A percentile compares a stretch with the other conserved stretches of the same genome.
phyloP scores from a whole-genome alignment of 106 monocot genomes.

The Ottelia alismoides region DNA sequence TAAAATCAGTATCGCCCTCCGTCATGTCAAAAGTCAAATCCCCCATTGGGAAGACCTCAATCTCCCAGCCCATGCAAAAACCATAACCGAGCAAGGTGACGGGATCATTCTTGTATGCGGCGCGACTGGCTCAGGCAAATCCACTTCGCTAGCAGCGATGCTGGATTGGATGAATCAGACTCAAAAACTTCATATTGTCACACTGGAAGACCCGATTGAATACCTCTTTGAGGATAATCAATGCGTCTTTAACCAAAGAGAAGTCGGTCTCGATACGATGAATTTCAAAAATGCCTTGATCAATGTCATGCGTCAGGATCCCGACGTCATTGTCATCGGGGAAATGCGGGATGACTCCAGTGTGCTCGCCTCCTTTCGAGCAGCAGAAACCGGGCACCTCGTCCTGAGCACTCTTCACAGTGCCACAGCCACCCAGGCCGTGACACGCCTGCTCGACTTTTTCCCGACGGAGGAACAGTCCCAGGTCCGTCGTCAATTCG shows the following conservation, averaged over 20 bases:
- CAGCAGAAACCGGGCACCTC: background rate
- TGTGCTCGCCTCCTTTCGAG: background rate
- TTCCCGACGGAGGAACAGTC: background rate
- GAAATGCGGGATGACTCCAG: background rate
- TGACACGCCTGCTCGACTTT: background rate
- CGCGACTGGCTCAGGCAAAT: background rate
- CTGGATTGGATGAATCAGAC: background rate
- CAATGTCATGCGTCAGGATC: background rate
- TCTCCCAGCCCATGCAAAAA: background rate
- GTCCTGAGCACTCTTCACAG: background rate
- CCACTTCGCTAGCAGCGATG: background rate
- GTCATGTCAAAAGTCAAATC: background rate
- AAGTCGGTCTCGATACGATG: background rate
- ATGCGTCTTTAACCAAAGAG: background rate
- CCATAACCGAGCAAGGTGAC: background rate
- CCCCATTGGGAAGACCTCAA: background rate
- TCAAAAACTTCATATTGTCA: background rate
- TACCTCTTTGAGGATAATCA: background rate
- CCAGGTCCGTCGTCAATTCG: background rate
- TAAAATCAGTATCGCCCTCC: background rate
- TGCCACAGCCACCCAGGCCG: background rate
- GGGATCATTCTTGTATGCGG: background rate
- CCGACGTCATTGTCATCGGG: background rate
- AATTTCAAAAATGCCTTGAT: background rate
- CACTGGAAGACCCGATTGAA: background rate